Percentiles rank a stretch among this genome's conserved stretches.
phyloP scores from a whole-genome alignment of 2,329 filamentous ascomycete species.

The Pezicula carpinea region DNA sequence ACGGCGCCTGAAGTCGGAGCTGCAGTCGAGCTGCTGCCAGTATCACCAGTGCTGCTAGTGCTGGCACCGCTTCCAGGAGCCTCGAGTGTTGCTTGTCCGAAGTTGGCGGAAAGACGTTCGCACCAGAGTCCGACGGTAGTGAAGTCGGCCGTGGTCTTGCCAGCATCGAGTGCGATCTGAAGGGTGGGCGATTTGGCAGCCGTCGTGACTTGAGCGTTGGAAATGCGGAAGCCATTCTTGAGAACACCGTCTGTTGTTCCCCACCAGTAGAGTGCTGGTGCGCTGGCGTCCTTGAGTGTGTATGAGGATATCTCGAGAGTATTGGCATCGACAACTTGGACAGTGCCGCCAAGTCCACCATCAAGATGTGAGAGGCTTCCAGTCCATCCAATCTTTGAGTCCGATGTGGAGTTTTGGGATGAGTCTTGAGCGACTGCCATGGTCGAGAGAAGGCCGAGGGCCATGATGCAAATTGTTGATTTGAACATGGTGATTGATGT shows the following conservation, averaged over 20 bases:
- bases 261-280: slow-evolving; percentile 28
- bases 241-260: slow-evolving; percentile 16
- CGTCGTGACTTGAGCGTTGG: slow-evolving; percentile 18
- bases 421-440: not conserved
- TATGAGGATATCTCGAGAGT: slow-evolving; percentile 19
- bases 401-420: not conserved
- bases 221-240: slow-evolving; percentile 23
- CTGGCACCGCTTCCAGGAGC: not conserved
- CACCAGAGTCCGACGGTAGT: slow-evolving; percentile 20
- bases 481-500: not conserved
- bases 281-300: slow-evolving; percentile 21
- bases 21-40: not conserved
- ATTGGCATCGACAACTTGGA: slow-evolving; percentile 19
- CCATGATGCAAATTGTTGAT: not conserved
- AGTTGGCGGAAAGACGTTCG: slow-evolving; percentile 21
- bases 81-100: slow-evolving; percentile 17
- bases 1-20: slow-evolving; percentile 2
- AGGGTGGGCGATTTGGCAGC: slow-evolving; percentile 12
- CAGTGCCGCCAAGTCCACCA: slow-evolving; percentile 21
- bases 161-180: slow-evolving; percentile 21
- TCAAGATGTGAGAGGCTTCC: slow-evolving; percentile 18
- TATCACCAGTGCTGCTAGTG: not conserved
- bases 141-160: slow-evolving; percentile 21
- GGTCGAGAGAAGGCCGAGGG: not conserved
- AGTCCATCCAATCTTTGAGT: slow-evolving; percentile 11